Evolutionary conservation across 306 rosid species (phyloP).

Genomic region (Herpetospermum pedunculosum): DNA sequence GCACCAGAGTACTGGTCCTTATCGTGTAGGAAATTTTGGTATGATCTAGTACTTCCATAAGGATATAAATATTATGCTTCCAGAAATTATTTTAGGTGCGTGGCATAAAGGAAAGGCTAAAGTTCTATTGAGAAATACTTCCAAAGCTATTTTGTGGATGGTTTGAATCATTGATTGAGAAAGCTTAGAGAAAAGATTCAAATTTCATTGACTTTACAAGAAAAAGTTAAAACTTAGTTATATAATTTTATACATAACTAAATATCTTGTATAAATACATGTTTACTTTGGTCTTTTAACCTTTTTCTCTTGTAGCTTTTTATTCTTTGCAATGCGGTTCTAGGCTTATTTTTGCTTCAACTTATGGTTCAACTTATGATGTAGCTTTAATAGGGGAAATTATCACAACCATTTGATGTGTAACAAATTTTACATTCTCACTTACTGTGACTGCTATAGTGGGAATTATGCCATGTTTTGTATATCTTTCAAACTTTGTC

Average conservation of each 20-base stretch:
- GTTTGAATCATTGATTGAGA: neutral
- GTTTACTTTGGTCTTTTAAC: neutral
- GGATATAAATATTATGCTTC: neutral
- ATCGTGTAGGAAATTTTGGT: neutral
- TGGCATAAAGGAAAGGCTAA: neutral
- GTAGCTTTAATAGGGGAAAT: neutral
- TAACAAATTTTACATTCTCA: neutral
- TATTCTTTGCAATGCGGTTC: neutral
- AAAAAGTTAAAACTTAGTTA: neutral
- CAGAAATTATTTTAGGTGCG: neutral
- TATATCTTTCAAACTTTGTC: constrained; percentile 14
- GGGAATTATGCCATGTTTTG: constrained; percentile 12
- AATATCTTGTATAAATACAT: neutral
- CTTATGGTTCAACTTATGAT: neutral
- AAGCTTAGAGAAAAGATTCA: neutral
- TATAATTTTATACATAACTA: neutral
- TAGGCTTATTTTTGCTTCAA: neutral
- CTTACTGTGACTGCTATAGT: neutral
- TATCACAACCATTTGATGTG: neutral
- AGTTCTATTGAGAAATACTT: neutral
- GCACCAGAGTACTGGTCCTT: neutral
- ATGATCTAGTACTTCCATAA: neutral
- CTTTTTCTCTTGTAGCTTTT: neutral
- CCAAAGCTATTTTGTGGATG: neutral
- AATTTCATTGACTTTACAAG: neutral